phyloP scores from a whole-genome alignment of 2,329 filamentous ascomycete genomes.

The Claviceps spartinae region DNA sequence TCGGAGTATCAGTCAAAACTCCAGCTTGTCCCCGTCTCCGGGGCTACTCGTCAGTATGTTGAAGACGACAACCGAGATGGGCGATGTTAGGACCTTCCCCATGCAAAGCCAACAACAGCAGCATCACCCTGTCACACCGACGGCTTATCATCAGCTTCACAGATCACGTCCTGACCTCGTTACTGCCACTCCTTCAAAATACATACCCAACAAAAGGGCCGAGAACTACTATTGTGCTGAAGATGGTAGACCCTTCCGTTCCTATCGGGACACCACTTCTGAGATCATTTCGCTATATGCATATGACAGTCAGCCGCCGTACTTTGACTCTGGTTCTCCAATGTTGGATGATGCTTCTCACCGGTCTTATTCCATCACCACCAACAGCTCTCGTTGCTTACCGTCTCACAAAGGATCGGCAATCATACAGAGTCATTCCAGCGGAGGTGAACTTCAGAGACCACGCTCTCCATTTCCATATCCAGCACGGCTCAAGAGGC shows the following conservation, averaged over 20 bases:
- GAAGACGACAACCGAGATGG: constrained; percentile 51
- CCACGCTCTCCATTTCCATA: constrained; percentile 46
- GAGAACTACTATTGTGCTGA: constrained; percentile 23
- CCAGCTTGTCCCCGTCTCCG: constrained; percentile 30
- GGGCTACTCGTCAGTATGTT: constrained; percentile 50
- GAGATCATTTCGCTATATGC: constrained; percentile 44
- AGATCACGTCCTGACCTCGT: constrained; percentile 17
- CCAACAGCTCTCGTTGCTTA: constrained; percentile 32
- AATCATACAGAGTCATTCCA: constrained; percentile 34
- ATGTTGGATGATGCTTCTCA: constrained; percentile 31
- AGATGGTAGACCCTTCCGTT: constrained; percentile 31
- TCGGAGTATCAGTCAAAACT: constrained; percentile 29
- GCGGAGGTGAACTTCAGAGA: constrained; percentile 30
- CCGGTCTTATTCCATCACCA: constrained; percentile 42
- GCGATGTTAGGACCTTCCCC: constrained; percentile 49
- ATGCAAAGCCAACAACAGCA: constrained; percentile 21
- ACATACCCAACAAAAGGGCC: constrained; percentile 14
- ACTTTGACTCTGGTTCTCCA: constrained; percentile 28
- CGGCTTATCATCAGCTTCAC: constrained; percentile 14
- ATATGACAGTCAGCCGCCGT: constrained; percentile 33
- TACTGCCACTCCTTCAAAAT: constrained; percentile 15
- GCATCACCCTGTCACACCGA: constrained; percentile 14
- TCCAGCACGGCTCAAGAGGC: constrained; percentile 41
- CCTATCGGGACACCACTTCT: constrained; percentile 37
- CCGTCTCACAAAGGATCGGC: constrained; percentile 33